A percentile compares a stretch with the other conserved stretches of the same genome.
phyloP scores from a whole-genome alignment of 306 rosid species.

The Gillenia trifoliata region DNA sequence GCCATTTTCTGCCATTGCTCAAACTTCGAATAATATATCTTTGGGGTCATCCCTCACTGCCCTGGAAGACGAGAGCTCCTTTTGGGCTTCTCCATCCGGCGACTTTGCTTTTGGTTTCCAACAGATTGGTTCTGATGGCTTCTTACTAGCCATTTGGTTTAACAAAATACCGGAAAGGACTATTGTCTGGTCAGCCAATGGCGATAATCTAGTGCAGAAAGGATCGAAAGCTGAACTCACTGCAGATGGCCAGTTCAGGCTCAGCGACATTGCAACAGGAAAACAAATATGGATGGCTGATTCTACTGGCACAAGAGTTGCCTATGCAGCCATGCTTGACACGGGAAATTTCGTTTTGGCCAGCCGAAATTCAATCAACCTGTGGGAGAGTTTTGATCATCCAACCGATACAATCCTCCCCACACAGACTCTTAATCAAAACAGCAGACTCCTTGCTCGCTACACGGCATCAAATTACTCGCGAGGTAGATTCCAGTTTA shows the following conservation, averaged over 20 bases:
- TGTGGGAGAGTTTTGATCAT: conserved; percentile 49
- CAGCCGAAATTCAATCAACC: background rate
- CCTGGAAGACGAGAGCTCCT: background rate
- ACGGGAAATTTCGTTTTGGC: conserved; percentile 48
- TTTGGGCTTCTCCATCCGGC: conserved; percentile 31
- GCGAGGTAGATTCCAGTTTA: conserved; percentile 40
- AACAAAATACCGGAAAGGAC: conserved; percentile 33
- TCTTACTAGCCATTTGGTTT: conserved; percentile 37
- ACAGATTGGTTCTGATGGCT: conserved; percentile 5
- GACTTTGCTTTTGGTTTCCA: conserved; percentile 44
- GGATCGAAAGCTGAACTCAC: conserved; percentile 37
- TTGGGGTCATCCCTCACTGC: conserved; percentile 16
- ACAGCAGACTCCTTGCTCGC: conserved; percentile 12
- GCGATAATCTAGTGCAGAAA: conserved; percentile 1
- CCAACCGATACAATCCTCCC: conserved; percentile 69
- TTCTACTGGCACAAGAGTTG: background rate
- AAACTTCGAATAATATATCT: conserved; percentile 20
- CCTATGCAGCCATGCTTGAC: conserved; percentile 50
- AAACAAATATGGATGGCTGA: conserved; percentile 13
- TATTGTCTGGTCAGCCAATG: conserved; percentile 43
- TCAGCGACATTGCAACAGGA: conserved; percentile 21
- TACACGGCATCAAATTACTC: conserved; percentile 34
- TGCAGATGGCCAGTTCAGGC: conserved; percentile 20
- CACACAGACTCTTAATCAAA: conserved; percentile 16
- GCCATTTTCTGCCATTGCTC: conserved; percentile 5